Evolutionary conservation across 192 early-diverging fungal genomes (phyloP), one percentile per base, ranked within the genome.

Genomic region (Coemansia aciculifera): DNA sequence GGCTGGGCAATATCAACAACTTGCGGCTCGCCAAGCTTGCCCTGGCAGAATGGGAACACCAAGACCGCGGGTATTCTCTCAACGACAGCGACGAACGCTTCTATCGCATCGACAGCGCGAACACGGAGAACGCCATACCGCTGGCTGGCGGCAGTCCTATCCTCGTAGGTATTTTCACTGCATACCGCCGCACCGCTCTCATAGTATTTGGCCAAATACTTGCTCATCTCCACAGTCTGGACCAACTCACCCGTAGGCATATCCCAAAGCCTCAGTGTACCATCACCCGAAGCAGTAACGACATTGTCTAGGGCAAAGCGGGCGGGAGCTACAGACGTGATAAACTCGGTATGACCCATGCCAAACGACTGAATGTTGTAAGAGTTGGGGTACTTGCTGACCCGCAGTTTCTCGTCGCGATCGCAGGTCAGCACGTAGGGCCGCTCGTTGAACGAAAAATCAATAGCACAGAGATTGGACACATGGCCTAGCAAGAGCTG

Each of bases 401-500:
- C 84, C 9, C 98, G 90, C 64, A 99, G 90, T 78, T 99, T 96
- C 69, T 99, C 98, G 81, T 99, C 98, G 27, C 98, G 91, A 74
- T 99, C 98, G 49, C 91, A 88, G 10, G 98, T 96, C 43, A 99
- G 81, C 32, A 99, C 70, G 43, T 84, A 89, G 17, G 72, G 59
- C 43, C 23, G 51, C 27, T 59, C 13, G 52, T 90, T 87, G 8
- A 68, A 66, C 7, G 91, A 81, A 40, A 98, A 77, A 2, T 75
- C 90, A 80, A 98, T 85, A 64, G 94, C 93, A 11, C 92, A 94
- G 5, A 97, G 72, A 79, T 98, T 94, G 3, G 96, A 98, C 1
- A 98, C 96, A 73, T 98, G 96, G 36, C 98, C 98, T 23, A 99
- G 68, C 5, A 90, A 61, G 1, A 90, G 64, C 39, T 78, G 62